These are phyloP conservation scores for Phytophthora cactorum DNA, from an alignment of 352 stramenopile genomes.

Conservation along the genomic window DNA sequence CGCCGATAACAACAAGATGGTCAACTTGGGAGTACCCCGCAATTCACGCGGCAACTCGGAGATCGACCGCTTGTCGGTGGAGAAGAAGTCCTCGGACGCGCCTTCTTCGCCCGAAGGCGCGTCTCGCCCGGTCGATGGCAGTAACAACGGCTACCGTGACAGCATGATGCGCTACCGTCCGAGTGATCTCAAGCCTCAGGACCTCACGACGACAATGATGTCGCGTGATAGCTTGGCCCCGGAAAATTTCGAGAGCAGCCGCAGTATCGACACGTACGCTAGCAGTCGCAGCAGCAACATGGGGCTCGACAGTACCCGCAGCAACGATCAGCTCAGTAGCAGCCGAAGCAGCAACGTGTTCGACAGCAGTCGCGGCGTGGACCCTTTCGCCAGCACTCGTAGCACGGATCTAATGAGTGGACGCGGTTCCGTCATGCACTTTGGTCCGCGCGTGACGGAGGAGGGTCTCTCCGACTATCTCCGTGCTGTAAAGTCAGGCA, in stretches of 20 bases:
- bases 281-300: constrained; percentile 37
- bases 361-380: constrained; percentile 29
- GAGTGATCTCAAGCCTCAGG: constrained; percentile 60
- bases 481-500: constrained; percentile 68
- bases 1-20: constrained; percentile 31
- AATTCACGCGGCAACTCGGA: constrained; percentile 47
- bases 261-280: constrained; percentile 26
- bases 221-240: constrained; percentile 64
- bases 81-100: constrained; percentile 29
- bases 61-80: constrained; percentile 43
- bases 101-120: constrained; percentile 19
- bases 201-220: constrained; percentile 54
- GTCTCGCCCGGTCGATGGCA: constrained; percentile 1
- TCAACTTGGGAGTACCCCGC: constrained; percentile 33
- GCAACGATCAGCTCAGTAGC: constrained; percentile 27
- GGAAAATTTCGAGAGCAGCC: constrained; percentile 31
- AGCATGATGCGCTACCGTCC: constrained; percentile 80
- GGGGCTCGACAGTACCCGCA: constrained; percentile 21
- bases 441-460: constrained; percentile 57
- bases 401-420: constrained; percentile 41
- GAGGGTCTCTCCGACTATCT: constrained; percentile 68
- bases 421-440: constrained; percentile 52
- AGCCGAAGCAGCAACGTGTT: constrained; percentile 27
- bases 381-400: constrained; percentile 31
- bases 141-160: constrained; percentile 49